Evolutionary conservation across 345 rosid genomes (phyloP).

Genomic region (Iberis pinnata): DNA sequence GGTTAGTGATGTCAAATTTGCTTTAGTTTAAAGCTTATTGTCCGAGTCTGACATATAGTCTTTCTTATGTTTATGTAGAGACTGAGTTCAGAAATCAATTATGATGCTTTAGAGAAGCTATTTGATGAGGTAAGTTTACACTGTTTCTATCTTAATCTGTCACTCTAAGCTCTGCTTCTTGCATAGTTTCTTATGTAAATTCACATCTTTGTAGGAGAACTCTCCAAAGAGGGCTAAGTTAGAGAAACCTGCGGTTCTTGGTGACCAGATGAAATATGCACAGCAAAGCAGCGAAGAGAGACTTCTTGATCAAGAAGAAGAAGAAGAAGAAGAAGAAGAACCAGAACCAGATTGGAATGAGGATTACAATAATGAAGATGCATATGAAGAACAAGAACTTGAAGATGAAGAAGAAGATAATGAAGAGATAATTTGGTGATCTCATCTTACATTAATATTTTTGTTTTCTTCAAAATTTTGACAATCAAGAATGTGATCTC

Average conservation of each 20-base stretch:
- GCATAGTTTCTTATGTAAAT: slow-evolving; percentile 10
- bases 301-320: slow-evolving; percentile 2
- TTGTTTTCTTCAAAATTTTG: too few species aligned
- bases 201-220: slow-evolving; percentile 23
- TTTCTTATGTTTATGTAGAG: slow-evolving; percentile 16
- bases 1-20: slow-evolving; percentile 6
- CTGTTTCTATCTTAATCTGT: too few species aligned
- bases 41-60: neutral
- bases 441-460: slow-evolving; percentile 5
- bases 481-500: slow-evolving; percentile 4
- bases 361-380: slow-evolving; percentile 16
- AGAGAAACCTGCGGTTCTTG: slow-evolving; percentile 4
- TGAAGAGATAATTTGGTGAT: slow-evolving; percentile 24
- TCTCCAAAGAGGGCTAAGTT: slow-evolving; percentile 21
- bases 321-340: slow-evolving; percentile 16
- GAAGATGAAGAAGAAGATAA: slow-evolving; percentile 14
- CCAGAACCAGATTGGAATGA: slow-evolving; percentile 13
- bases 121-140: slow-evolving; percentile 28
- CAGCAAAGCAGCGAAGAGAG: slow-evolving; percentile 17
- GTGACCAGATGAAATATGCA: slow-evolving; percentile 8
- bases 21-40: neutral
- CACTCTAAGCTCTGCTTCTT: slow-evolving; percentile 6
- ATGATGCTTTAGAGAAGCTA: slow-evolving; percentile 26
- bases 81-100: slow-evolving; percentile 22
- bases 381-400: slow-evolving; percentile 10